These are phyloP conservation scores for Microbotryum intermedium DNA, from an alignment of 1,284 basidiomycete species.

Conservation along the genomic window DNA sequence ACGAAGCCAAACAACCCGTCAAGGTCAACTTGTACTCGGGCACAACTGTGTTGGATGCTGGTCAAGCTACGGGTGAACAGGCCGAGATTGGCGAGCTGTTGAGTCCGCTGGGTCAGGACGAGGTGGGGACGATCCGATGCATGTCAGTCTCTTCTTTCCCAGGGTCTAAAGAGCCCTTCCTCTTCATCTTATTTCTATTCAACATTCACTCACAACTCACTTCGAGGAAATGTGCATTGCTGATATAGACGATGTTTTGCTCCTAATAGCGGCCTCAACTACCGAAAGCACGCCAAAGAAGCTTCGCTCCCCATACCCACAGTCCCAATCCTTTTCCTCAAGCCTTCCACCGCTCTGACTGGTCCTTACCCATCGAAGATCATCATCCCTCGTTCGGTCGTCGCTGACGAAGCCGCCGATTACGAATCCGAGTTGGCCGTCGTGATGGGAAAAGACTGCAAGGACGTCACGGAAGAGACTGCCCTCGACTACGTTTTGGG, in stretches of 20 bases:
- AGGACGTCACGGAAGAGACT: slow-evolving; percentile 63
- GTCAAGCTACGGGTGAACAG: slow-evolving; percentile 36
- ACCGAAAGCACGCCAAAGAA: slow-evolving; percentile 39
- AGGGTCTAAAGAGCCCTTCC: no score
- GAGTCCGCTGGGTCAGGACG: slow-evolving; percentile 35
- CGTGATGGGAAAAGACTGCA: slow-evolving; percentile 73
- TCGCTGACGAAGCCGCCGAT: slow-evolving; percentile 30
- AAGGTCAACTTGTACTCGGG: slow-evolving; percentile 17
- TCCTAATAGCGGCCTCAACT: slow-evolving; percentile 33
- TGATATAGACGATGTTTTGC: no score
- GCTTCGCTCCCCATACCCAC: slow-evolving; percentile 26
- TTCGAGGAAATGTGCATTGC: no score
- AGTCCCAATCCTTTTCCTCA: slow-evolving; percentile 33
- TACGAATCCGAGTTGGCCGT: slow-evolving; percentile 58
- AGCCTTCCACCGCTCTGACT: slow-evolving; percentile 29
- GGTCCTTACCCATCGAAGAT: slow-evolving; percentile 20
- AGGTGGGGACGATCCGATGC: slow-evolving; percentile 28
- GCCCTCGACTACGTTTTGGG: slow-evolving; percentile 47
- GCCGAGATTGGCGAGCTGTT: slow-evolving; percentile 36
- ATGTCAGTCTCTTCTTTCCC: slow-evolving; percentile 5
- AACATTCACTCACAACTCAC: no score
- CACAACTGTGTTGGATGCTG: slow-evolving; percentile 34
- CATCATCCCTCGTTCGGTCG: slow-evolving; percentile 26
- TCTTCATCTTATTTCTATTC: neutral
- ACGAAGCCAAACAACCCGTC: slow-evolving; percentile 16